phyloP scores from a whole-genome alignment of 257 asterid genomes.

The Solanum bukasovii region DNA sequence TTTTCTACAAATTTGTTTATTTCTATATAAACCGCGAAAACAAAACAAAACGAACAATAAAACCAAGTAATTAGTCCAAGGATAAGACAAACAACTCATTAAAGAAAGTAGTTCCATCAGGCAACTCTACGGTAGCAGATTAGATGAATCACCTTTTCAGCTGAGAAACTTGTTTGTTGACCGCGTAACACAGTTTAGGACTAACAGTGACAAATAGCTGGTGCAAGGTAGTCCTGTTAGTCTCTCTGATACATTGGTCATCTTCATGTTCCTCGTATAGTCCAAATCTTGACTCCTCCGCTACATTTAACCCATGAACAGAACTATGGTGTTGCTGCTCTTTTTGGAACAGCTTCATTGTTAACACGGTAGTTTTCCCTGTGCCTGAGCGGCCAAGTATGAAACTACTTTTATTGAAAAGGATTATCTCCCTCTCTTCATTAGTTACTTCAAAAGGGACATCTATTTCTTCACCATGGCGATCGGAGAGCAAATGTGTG shows the following conservation, averaged over 20 bases:
- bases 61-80: background rate
- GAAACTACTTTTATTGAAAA: constrained; percentile 35
- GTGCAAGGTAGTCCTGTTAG: constrained; percentile 14
- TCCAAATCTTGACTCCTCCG: background rate
- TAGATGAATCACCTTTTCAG: constrained; percentile 36
- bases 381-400: constrained; percentile 70
- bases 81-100: background rate
- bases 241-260: background rate
- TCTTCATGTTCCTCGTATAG: background rate
- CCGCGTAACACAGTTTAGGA: constrained; percentile 58
- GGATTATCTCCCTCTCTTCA: constrained; percentile 43
- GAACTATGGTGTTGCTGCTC: constrained; percentile 34
- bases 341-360: constrained; percentile 39
- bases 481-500: constrained; percentile 45
- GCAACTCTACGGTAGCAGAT: background rate
- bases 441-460: constrained; percentile 63
- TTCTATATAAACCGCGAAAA: background rate
- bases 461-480: constrained; percentile 29
- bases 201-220: constrained; percentile 70
- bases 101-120: background rate
- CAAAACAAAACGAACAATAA: background rate
- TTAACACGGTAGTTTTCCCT: constrained; percentile 57
- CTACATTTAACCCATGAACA: constrained; percentile 11
- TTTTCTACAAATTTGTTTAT: background rate
- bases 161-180: constrained; percentile 45